Conservation (phyloP, 2,329 filamentous ascomycete genomes). For the Aspergillus sergii region DNA sequence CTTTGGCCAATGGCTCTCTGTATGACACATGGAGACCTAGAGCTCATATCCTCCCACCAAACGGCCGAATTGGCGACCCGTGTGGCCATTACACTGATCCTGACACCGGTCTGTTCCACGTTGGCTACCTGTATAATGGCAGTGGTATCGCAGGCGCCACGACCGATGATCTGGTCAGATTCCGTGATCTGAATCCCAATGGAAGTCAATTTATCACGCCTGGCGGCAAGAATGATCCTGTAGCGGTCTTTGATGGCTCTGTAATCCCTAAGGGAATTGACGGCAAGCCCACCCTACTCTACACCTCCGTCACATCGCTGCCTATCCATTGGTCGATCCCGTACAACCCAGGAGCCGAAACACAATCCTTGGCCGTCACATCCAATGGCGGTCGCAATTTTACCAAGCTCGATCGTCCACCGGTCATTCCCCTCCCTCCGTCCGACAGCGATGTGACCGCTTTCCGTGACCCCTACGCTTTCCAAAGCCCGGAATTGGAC, state of each 20-base stretch:
- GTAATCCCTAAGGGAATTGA: conserved; percentile 30
- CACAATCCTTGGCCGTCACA: conserved; percentile 49
- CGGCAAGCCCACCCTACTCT: conserved; percentile 50
- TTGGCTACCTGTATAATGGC: conserved; percentile 21
- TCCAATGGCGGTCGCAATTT: conserved; percentile 50
- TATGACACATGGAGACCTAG: conserved; percentile 23
- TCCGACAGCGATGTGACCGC: conserved; percentile 19
- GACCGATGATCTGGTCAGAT: conserved; percentile 20
- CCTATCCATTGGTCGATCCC: conserved; percentile 49
- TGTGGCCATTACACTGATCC: conserved; percentile 22
- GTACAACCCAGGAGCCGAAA: conserved; percentile 50
- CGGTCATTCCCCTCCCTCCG: conserved; percentile 41
- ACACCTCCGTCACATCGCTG: conserved; percentile 50
- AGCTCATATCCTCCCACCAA: conserved; percentile 21
- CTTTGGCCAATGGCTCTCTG: conserved; percentile 15
- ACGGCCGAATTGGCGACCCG: conserved; percentile 21
- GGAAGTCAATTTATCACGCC: conserved; percentile 15
- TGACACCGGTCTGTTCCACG: conserved; percentile 21
- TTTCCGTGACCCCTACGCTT: conserved; percentile 24
- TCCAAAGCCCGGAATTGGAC: conserved; percentile 19
- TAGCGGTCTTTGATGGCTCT: conserved; percentile 22
- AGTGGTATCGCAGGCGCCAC: conserved; percentile 17
- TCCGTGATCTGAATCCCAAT: conserved; percentile 15
- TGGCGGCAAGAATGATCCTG: conserved; percentile 20
- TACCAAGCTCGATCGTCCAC: conserved; percentile 50